A percentile compares a stretch with the other conserved stretches of the same genome.
These are phyloP conservation scores for Spatholobus suberectus DNA, from an alignment of 306 rosid species.

Conservation along the genomic window DNA sequence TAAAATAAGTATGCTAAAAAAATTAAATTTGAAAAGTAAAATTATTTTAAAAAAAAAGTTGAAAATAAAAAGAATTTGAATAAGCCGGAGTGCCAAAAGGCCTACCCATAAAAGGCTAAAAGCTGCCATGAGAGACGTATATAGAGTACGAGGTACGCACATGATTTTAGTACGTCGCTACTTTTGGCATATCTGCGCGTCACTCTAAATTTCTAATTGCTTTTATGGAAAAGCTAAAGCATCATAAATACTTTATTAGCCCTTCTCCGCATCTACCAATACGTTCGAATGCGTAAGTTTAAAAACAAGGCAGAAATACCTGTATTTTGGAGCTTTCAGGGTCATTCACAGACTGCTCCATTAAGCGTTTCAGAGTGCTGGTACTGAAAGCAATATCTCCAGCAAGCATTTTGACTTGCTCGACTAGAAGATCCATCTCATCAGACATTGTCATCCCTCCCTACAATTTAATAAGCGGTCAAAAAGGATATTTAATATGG, in stretches of 20 bases:
- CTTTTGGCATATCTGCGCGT: background rate
- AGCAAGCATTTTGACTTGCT: constrained; percentile 99
- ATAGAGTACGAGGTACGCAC: background rate
- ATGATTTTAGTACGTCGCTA: background rate
- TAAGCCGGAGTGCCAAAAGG: background rate
- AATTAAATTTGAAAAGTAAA: background rate
- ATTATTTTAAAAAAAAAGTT: background rate
- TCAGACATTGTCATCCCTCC: constrained; percentile 91
- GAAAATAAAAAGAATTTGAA: background rate
- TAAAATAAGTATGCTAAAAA: background rate
- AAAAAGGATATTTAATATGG: constrained; percentile 30
- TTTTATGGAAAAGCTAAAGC: constrained; percentile 11
- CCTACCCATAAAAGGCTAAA: background rate
- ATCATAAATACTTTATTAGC: background rate
- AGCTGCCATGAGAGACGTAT: background rate
- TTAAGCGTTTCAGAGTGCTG: constrained; percentile 94
- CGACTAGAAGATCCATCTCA: constrained; percentile 93
- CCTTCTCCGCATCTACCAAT: constrained; percentile 26
- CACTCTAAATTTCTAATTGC: constrained; percentile 18
- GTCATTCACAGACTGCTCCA: constrained; percentile 86
- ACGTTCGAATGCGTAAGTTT: constrained; percentile 6
- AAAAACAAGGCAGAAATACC: constrained; percentile 51
- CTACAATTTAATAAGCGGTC: constrained; percentile 57
- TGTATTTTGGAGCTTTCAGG: constrained; percentile 84
- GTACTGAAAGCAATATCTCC: constrained; percentile 97